Evolutionary conservation across 495 filamentous ascomycete species (phyloP), one percentile per base, ranked within the genome.

Genomic region (Poronia punctata): DNA sequence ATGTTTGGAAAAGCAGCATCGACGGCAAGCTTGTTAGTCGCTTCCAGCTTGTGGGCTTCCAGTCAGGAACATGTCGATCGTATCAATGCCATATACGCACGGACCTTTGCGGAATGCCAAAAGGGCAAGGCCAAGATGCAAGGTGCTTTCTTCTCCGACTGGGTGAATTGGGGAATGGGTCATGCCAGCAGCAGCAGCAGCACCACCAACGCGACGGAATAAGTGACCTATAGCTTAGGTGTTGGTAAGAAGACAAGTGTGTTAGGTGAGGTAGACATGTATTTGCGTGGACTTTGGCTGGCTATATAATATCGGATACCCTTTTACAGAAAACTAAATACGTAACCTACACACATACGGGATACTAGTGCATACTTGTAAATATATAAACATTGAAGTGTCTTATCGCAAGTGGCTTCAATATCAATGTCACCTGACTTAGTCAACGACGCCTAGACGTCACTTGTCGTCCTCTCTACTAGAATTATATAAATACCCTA

Each of bases 111-210:
- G n/a, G 53, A 50, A 25, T 71, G 67, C 59, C 61, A 62, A 31
- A 47, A 58, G 42, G 64, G 65, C 12, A 57, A 64, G 52, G 49
- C 60, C 32, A 72, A 67, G 61, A 62, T 76, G 16, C 71, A 70
- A 46, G 53, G 57, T 5, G 50, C 57, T 7, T 72, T 77, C 42
- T 76, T 77, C 36, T 47, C 54, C 14, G 72, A 76, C 27, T 76
- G 70, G 69, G 43, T 69, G n/a, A 73, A 76, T 45, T 77, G 73
- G 73, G 72, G 72, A 44, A 72, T 75, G 64, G 68, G 66, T 29
- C 66, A 71, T 53, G 70, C 63, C 5, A 50, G 47, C 1, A 58
- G 49, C 38, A 40, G 30, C n/a, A n/a, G n/a, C 28, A 26, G 30
- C n/a, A n/a, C n/a, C 28, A 26, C 14, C 23, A 31, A 18, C 28